phyloP scores from a whole-genome alignment of 1,139 yeast genomes.

The Nematodospora anomalae region DNA sequence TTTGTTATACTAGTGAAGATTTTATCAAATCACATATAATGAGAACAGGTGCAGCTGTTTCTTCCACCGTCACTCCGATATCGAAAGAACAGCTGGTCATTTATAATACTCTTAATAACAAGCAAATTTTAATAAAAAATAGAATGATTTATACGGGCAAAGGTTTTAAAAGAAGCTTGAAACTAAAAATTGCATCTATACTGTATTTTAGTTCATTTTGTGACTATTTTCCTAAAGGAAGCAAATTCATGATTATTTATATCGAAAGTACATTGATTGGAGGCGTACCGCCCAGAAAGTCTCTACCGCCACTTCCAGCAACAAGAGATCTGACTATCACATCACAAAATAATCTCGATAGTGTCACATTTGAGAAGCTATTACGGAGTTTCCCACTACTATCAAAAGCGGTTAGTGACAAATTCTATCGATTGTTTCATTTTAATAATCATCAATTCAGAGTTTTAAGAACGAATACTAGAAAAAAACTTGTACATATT shows the following conservation, averaged over 20 bases:
- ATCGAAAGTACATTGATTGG: constrained; percentile 55
- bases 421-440: constrained; percentile 45
- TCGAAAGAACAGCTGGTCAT: constrained; percentile 45
- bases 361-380: constrained; percentile 42
- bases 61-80: constrained; percentile 39
- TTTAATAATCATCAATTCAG: constrained; percentile 42
- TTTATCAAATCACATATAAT: constrained; percentile 73
- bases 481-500: constrained; percentile 29
- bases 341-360: constrained; percentile 9
- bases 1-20: constrained; percentile 60
- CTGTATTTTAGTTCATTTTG: constrained; percentile 46
- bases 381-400: constrained; percentile 48
- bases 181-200: constrained; percentile 44
- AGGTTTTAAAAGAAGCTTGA: constrained; percentile 54
- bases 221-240: constrained; percentile 49
- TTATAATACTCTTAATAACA: constrained; percentile 60
- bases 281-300: constrained; percentile 14
- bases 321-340: constrained; percentile 1
- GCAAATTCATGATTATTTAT: constrained; percentile 51
- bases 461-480: constrained; percentile 30
- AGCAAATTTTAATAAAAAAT: constrained; percentile 57
- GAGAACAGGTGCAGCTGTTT: constrained; percentile 32
- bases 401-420: constrained; percentile 47
- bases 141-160: constrained; percentile 54
- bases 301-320: constrained; percentile 5